phyloP scores from a whole-genome alignment of 306 rosid genomes.

The Amphicarpaea edgeworthii region DNA sequence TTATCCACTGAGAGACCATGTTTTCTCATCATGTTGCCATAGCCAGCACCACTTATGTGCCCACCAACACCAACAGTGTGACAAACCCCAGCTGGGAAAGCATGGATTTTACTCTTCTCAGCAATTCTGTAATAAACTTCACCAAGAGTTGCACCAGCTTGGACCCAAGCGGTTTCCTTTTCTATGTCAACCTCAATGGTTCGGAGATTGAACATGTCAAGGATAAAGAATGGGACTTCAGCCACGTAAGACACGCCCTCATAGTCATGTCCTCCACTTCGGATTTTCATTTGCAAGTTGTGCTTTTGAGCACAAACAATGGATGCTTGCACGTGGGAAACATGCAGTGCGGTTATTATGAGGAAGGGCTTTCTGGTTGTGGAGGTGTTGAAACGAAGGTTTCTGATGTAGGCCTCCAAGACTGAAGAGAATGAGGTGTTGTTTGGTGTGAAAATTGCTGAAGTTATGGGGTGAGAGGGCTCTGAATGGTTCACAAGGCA shows the following conservation, averaged over 20 bases:
- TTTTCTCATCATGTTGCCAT: conserved; percentile 81
- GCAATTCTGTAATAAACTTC: conserved; percentile 67
- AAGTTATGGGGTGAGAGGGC: conserved; percentile 60
- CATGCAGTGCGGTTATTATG: conserved; percentile 70
- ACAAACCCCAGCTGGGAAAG: conserved; percentile 81
- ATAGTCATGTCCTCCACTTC: conserved; percentile 81
- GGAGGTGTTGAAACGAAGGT: conserved; percentile 70
- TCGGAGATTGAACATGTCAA: conserved; percentile 72
- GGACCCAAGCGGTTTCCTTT: conserved; percentile 67
- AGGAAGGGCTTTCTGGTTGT: conserved; percentile 61
- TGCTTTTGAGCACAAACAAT: conserved; percentile 60
- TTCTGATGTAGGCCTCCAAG: conserved; percentile 57
- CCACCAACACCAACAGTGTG: conserved; percentile 85
- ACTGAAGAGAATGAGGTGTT: conserved; percentile 60
- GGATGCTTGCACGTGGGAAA: conserved; percentile 63
- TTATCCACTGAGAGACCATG: conserved; percentile 69
- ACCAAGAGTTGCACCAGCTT: conserved; percentile 71
- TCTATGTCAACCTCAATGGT: conserved; percentile 53
- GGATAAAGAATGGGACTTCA: conserved; percentile 64
- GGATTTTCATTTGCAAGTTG: conserved; percentile 64
- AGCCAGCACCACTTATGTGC: conserved; percentile 80
- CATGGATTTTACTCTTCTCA: conserved; percentile 63
- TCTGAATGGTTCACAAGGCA: conserved; percentile 60
- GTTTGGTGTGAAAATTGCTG: conserved; percentile 60
- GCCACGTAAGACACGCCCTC: conserved; percentile 71